Evolutionary conservation across 805 yeast genomes (phyloP).

Genomic region (Yamadazyma paraphyllophila): DNA sequence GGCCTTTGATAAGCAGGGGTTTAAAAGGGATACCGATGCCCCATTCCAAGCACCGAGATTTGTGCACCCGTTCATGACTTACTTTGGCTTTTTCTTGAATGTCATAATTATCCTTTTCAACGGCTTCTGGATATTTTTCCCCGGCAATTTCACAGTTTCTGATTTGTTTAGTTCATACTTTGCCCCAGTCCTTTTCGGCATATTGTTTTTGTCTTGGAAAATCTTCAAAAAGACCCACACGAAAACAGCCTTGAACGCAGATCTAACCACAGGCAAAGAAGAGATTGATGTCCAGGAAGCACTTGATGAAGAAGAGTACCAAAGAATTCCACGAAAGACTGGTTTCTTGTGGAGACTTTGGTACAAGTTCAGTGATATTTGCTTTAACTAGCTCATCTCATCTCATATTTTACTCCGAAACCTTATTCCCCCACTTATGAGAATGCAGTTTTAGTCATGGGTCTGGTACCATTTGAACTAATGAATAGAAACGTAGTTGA

Average conservation of each 20-base stretch:
- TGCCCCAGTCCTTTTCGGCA: conserved; percentile 31
- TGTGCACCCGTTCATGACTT: conserved; percentile 26
- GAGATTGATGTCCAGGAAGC: conserved; percentile 37
- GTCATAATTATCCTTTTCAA: conserved; percentile 30
- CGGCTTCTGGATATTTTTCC: conserved; percentile 44
- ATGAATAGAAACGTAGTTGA: too few species aligned
- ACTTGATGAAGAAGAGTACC: conserved; percentile 21
- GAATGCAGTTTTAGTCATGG: too few species aligned
- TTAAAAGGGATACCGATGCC: conserved; percentile 13
- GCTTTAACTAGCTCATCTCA: conserved; percentile 10
- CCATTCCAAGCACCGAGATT: conserved; percentile 21
- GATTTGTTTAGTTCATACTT: conserved; percentile 37
- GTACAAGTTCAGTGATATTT: conserved; percentile 13
- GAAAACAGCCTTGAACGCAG: conserved; percentile 31
- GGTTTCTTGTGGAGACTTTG: conserved; percentile 23
- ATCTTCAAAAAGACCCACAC: conserved; percentile 28
- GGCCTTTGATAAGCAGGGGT: conserved; percentile 29
- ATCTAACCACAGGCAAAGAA: conserved; percentile 31
- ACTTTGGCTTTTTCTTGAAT: conserved; percentile 24
- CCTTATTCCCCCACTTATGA: neutral
- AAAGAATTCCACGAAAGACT: conserved; percentile 17
- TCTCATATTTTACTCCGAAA: neutral
- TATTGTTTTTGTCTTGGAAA: conserved; percentile 32
- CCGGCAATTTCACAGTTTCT: conserved; percentile 32
- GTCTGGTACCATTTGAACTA: too few species aligned